Percentiles rank a stretch among this genome's conserved stretches.
phyloP scores from a whole-genome alignment of 495 filamentous ascomycete species.

The Apiosordaria backusii region DNA sequence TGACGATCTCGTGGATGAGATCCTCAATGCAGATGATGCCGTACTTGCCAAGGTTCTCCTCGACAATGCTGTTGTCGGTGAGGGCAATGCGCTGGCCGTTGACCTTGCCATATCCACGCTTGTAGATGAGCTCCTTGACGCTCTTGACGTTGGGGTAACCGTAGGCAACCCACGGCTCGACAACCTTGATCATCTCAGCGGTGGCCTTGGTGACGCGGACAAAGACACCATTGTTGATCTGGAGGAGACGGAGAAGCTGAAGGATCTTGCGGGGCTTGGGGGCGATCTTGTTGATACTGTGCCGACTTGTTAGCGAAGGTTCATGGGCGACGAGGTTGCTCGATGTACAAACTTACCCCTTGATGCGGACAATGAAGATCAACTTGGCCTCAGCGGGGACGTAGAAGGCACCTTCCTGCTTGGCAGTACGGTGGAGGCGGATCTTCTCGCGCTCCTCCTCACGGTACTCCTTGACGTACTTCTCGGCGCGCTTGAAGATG shows the following conservation, averaged over 20 bases:
- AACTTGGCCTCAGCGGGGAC: conserved; percentile 92
- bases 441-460: conserved; percentile 97
- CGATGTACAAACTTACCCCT: conserved; percentile 59
- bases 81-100: conserved; percentile 93
- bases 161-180: conserved; percentile 97
- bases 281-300: conserved; percentile 99
- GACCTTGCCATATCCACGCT: conserved; percentile 97
- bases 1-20: conserved; percentile 98
- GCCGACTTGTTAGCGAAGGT: conserved; percentile 4
- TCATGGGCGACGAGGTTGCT: neutral
- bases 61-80: conserved; percentile 96
- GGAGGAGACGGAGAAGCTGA: conserved; percentile 95
- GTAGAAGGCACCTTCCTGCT: conserved; percentile 90
- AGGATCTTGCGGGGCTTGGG: conserved; percentile 99
- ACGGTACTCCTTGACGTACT: conserved; percentile 99
- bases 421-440: conserved; percentile 80
- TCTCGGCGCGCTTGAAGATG: conserved; percentile 99
- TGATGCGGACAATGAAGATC: conserved; percentile 98
- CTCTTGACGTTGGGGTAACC: conserved; percentile 99
- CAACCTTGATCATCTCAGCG: conserved; percentile 93
- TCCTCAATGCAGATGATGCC: conserved; percentile 99
- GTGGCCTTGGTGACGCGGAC: conserved; percentile 97
- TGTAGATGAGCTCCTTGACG: conserved; percentile 98
- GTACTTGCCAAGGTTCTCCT: conserved; percentile 93
- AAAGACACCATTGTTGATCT: conserved; percentile 99